Base-by-base conservation (phyloP, 805 yeast species). In the Sugiyamaella boreocaroliniensis region DNA sequence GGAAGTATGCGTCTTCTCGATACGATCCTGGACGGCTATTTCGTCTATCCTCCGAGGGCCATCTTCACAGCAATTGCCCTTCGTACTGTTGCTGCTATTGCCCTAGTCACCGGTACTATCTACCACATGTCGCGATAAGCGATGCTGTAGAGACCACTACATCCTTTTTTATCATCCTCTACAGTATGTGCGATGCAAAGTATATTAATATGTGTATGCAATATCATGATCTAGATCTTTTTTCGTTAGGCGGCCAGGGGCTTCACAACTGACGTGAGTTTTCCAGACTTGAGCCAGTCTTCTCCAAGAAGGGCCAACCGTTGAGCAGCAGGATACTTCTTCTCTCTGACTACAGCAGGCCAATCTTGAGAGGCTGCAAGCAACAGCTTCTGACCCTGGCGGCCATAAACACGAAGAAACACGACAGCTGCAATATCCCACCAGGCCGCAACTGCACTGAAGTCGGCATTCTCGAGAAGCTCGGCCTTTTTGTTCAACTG, bases 391-490 rank as follows among this genome's bases (percentile, higher is more conserved):
- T 45, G 51, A 2, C 80, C 93, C 70, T 92, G 98, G 4, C 57
- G 67, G 0, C 90, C 89, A 66, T 82, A 92, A 1, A 74, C 76
- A 9, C 64, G 62, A 7, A 75, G 50, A 52, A 92, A 79, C 43
- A 80, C 74, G 8, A 60, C 56, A 0, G 86, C 90, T 47, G 85
- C 75, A 4, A 89, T 81, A 58, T 93, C 98, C 96, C 97, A 89
- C 97, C 97, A 90, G 34, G 85, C 79, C 1, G 88, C 83, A 3
- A 82, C 76, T 1, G 85, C 78, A 0, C 81, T 74, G 63, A 76
- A 90, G 65, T 90, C 96, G 0, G 85, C 77, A 58, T 87, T 84
- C 0, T 80, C 72, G 11, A 89, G 63, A 12, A 77, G 65, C 0
- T 71, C 70, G 2, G 63, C 34, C n/a, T 52, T 53, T 22, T 59